Base-by-base conservation (phyloP, 176 grass and related monocot species). In the Carex cristatella region DNA sequence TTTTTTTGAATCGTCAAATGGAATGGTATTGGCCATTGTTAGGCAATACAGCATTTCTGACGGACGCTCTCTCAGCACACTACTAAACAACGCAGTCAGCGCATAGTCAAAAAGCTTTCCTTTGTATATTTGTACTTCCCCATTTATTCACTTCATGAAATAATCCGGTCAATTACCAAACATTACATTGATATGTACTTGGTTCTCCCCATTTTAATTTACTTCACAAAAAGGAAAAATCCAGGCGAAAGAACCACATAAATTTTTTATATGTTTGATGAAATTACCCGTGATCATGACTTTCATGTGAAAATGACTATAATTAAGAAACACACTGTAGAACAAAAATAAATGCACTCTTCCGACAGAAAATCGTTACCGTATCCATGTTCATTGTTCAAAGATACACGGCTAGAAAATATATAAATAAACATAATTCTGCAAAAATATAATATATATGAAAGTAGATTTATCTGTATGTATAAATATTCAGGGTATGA, bases 271-370 rank as follows among this genome's bases (percentile, higher is more conserved):
- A 18, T 60, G 58, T 60, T 60, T 14, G 16, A 4, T 59, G 4
- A 59, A 59, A 59, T 59, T 63, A 23, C 61, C 19, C 19, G 61
- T 63, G 61, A 30, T 19, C 19, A 63, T 27, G 72, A 77, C 72
- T 16, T 49, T 3, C 72, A 77, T 55, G 33, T 54, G 72, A 77
- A 77, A 77, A 77, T 54, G 72, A 77, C 18, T 77, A 27, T 54
- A 77, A 77, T 44, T 15, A 51, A 77, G 42, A 77, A 51, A 77
- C 53, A 77, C 7, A 77, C 72, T 51, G 10, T 15, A 49, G 4
- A 63, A 28, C 48, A 76, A 13, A 77, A 77, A 23, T 49, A 54
- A 55, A 77, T 77, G 10, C 72, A 49, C 3, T 77, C 38, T 5
- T 18, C 40, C 33, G 49, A 77, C 61, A 63, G n/a, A 28, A 63